Evolutionary conservation across 495 filamentous ascomycete species (phyloP), one percentile per base, ranked within the genome.

Genomic region (Lepraria neglecta): DNA sequence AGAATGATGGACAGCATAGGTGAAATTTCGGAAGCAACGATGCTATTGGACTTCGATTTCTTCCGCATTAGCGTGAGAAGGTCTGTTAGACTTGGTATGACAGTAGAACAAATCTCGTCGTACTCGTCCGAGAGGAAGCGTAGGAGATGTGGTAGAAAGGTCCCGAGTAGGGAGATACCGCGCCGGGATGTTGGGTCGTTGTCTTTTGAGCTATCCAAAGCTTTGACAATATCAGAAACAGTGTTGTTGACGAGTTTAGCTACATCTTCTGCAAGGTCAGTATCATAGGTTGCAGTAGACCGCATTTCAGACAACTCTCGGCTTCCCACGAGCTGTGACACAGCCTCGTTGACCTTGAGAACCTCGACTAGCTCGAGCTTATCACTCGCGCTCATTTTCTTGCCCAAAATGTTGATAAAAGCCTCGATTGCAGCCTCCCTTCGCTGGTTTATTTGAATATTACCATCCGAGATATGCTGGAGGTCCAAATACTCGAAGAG

Each of bases 51-150:
- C 67, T 84, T 88, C 52, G 85, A 76, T 14, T 90, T 78, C 71
- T 90, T 96, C 14, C 94, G 85, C 57, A 96, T 82, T 70, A 92
- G 89, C 51, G 87, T 87, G 51, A 99, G 80, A 52, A 97, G 80
- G 65, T 99, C 94, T 42, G 87, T 92, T 44, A 96, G 83, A 47
- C 88, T 91, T 17, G 91, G 86, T 64, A 97, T 95, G 58, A 97
- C 89, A 7, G 89, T 92, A 45, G 91, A 92, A 74, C 92, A 97
- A 61, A 97, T 85, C 71, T 99, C 94, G 72, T 99, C 94, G 68
- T 90, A 99, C 73, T 99, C 92, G 70, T 99, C 95, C 27, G 90
- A 89, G 71, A 99, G 95, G 76, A 95, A 95, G 42, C 91, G 87
- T 31, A 99, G 76, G 21, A 97, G 79, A 56, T 89, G 83, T 2